A percentile compares a stretch with the other conserved stretches of the same genome.
These are phyloP conservation scores for Colletotrichum lini DNA, from an alignment of 2,329 filamentous ascomycete genomes.

Conservation along the genomic window DNA sequence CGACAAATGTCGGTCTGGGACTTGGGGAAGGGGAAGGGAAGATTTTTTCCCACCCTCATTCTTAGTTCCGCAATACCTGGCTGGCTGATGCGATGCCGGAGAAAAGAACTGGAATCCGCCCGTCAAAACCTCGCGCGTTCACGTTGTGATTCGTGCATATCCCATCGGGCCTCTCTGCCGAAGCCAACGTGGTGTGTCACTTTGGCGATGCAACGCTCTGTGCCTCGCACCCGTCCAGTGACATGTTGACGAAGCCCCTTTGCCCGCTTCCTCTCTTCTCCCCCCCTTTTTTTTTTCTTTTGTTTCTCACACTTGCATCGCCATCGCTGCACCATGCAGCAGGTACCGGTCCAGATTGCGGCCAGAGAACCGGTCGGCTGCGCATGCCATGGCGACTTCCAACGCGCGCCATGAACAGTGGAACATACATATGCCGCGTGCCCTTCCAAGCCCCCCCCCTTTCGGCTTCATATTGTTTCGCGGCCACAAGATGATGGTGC, in stretches of 20 bases:
- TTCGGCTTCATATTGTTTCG: constrained; percentile 26
- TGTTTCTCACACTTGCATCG: constrained; percentile 26
- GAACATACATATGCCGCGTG: constrained; percentile 3
- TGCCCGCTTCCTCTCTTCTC: constrained; percentile 9
- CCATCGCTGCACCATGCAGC: constrained; percentile 40
- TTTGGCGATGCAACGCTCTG: constrained; percentile 40
- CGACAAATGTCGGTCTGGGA: constrained; percentile 40
- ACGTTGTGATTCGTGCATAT: constrained; percentile 41
- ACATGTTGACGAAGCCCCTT: constrained; percentile 17
- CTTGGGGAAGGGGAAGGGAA: constrained; percentile 4
- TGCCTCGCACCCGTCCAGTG: constrained; percentile 32
- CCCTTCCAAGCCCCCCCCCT: background rate
- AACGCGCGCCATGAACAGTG: constrained; percentile 12
- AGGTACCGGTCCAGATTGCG: constrained; percentile 28
- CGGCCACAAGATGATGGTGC: constrained; percentile 32
- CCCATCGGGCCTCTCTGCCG: constrained; percentile 33
- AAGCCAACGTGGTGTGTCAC: constrained; percentile 30
- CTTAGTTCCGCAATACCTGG: background rate
- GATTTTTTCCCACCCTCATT: background rate
- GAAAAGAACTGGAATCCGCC: constrained; percentile 19
- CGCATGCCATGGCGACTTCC: constrained; percentile 21
- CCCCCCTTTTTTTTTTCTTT: background rate
- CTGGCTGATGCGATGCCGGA: constrained; percentile 18
- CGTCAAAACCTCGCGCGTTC: constrained; percentile 15
- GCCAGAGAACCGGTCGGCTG: constrained; percentile 13